phyloP scores from a whole-genome alignment of 1,139 yeast species.

The Trichomonascaceae sp. region DNA sequence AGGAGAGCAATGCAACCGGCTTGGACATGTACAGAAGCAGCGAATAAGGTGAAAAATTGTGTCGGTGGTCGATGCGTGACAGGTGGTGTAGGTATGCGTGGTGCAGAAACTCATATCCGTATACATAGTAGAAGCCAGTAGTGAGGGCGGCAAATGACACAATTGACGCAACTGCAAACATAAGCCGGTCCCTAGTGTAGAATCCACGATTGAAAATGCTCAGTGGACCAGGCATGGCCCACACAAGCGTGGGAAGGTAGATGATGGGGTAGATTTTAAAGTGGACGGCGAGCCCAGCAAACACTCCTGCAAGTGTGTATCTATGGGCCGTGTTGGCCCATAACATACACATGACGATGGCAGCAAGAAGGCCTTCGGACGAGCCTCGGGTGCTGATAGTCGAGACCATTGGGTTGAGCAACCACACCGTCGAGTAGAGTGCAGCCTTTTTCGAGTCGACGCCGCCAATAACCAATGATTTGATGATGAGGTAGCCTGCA shows the following conservation, averaged over 20 bases:
- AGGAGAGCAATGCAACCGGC: neutral
- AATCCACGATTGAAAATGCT: constrained; percentile 18
- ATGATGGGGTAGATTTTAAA: constrained; percentile 86
- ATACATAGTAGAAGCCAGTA: constrained; percentile 45
- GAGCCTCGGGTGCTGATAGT: constrained; percentile 91
- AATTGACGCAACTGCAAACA: constrained; percentile 31
- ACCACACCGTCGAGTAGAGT: constrained; percentile 54
- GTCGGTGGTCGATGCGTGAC: constrained; percentile 79
- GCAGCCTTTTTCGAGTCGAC: constrained; percentile 22
- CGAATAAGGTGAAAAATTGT: constrained; percentile 84
- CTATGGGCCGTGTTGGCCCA: constrained; percentile 34
- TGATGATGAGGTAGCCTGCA: constrained; percentile 58
- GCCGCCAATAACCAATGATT: constrained; percentile 9
- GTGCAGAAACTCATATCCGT: constrained; percentile 65
- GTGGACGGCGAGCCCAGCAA: constrained; percentile 69
- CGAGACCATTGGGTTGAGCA: constrained; percentile 87
- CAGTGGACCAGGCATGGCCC: constrained; percentile 19
- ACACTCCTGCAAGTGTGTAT: constrained; percentile 41
- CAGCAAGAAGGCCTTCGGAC: constrained; percentile 80
- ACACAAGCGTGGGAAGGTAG: constrained; percentile 48
- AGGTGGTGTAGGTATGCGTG: constrained; percentile 79
- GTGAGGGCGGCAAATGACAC: constrained; percentile 37
- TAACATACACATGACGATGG: constrained; percentile 48
- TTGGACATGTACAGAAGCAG: constrained; percentile 43
- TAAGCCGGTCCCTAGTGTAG: constrained; percentile 34